Conservation (phyloP, 352 stramenopile genomes). For the Pythium scleroteichum region DNA sequence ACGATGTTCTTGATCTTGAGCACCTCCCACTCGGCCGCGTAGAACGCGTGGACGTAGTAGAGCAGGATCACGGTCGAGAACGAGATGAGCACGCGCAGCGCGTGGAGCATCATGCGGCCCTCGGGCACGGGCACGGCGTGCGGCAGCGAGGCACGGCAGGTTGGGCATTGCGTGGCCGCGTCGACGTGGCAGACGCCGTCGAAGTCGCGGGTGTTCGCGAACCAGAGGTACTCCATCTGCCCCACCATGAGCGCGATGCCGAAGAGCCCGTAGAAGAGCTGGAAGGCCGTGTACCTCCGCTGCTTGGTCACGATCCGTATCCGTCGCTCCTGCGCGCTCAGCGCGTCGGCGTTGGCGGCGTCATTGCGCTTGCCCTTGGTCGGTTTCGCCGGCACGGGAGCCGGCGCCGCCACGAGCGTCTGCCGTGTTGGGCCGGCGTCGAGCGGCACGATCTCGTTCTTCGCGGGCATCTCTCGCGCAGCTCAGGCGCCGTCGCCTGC, state of each 20-base stretch:
- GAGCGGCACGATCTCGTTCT: slow-evolving; percentile 72
- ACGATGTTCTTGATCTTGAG: slow-evolving; percentile 86
- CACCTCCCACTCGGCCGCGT: slow-evolving; percentile 64
- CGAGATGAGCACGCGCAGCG: slow-evolving; percentile 62
- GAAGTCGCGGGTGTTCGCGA: slow-evolving; percentile 53
- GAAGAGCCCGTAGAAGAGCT: slow-evolving; percentile 73
- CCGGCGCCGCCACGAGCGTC: slow-evolving; percentile 7
- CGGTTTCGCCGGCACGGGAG: slow-evolving; percentile 13
- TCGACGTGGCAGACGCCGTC: slow-evolving; percentile 36
- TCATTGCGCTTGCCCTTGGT: slow-evolving; percentile 30
- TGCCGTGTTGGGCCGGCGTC: slow-evolving; percentile 28
- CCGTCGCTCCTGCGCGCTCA: slow-evolving; percentile 52
- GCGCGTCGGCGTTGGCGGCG: slow-evolving; percentile 36
- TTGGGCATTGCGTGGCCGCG: slow-evolving; percentile 34
- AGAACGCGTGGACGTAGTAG: slow-evolving; percentile 72
- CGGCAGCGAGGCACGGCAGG: slow-evolving; percentile 35
- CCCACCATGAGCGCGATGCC: slow-evolving; percentile 73
- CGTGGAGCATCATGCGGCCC: slow-evolving; percentile 67
- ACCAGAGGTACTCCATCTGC: slow-evolving; percentile 75
- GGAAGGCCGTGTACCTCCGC: slow-evolving; percentile 52
- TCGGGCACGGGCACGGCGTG: slow-evolving; percentile 40
- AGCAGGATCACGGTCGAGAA: slow-evolving; percentile 66
- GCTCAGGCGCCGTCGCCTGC: slow-evolving; percentile 14
- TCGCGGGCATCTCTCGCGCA: slow-evolving; percentile 38
- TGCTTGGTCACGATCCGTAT: slow-evolving; percentile 46